Conservation (phyloP, 495 filamentous ascomycete genomes). For the Penicillium tannophilum region DNA sequence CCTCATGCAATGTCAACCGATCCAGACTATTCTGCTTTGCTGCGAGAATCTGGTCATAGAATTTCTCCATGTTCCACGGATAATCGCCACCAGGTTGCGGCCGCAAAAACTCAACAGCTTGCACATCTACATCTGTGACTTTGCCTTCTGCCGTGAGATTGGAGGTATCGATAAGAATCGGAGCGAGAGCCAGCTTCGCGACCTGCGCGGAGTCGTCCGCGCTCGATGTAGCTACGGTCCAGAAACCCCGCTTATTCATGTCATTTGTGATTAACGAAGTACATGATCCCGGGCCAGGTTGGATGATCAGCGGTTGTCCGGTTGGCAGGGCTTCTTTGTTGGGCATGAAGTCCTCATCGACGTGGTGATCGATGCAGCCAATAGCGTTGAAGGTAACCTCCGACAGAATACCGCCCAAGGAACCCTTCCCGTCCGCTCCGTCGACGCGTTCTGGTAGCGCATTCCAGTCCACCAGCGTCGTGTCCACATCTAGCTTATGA, state of each 20-base stretch:
- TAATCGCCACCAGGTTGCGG: conserved; percentile 39
- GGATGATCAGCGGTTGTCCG: conserved; percentile 60
- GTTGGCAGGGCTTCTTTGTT: conserved; percentile 12
- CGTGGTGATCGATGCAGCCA: conserved; percentile 93
- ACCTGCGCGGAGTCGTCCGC: conserved; percentile 47
- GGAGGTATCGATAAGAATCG: conserved; percentile 82
- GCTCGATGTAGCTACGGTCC: conserved; percentile 37
- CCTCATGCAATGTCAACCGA: conserved; percentile 66
- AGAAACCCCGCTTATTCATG: conserved; percentile 50
- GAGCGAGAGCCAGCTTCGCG: conserved; percentile 74
- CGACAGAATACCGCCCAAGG: conserved; percentile 29
- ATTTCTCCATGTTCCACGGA: conserved; percentile 50
- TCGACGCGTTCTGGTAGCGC: conserved; percentile 58
- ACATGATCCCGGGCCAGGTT: conserved; percentile 73
- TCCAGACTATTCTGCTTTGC: conserved; percentile 75
- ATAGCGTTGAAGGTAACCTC: conserved; percentile 52
- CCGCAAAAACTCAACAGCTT: conserved; percentile 67
- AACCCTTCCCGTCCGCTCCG: conserved; percentile 27
- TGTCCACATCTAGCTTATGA: conserved; percentile 31
- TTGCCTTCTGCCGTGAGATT: conserved; percentile 72
- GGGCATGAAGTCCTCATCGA: conserved; percentile 70
- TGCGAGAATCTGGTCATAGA: conserved; percentile 62
- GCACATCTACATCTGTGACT: conserved; percentile 68
- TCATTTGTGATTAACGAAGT: conserved; percentile 72
- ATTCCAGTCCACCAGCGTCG: conserved; percentile 89